Base-by-base conservation (phyloP, 306 rosid species). In the Dalbergia cochinchinensis region DNA sequence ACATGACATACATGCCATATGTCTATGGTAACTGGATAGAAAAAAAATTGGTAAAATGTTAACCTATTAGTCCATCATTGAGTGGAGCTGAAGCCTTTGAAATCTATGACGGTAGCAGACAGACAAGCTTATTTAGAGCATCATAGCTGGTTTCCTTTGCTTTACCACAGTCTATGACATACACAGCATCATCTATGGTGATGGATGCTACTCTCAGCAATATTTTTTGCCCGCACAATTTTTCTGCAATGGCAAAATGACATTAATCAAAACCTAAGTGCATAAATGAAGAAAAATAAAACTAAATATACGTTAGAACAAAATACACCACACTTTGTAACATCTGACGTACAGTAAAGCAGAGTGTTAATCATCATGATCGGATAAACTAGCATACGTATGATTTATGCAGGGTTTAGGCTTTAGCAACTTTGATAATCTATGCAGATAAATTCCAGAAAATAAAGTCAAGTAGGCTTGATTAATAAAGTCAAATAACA, bases 141-240 rank as follows among this genome's bases (percentile, higher is more conserved):
- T 94, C 99, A 85, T 94, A 94, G 82, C 97, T 94, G 62, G 97
- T 94, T 84, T 94, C 99, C 85, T 94, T 94, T 78, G 99, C 99
- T 85, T 94, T 94, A 82, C 99, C 99, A 83, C 97, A 91, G 85
- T 94, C 99, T 78, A 94, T 77, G 85, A 94, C 99, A 83, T 85
- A 89, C 63, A 94, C 97, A 82, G 92, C 92, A 50, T 94, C 99
- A 84, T 94, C 99, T 83, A 94, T 89, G 73, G 99, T 94, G 31
- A 26, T 26, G 3, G 85, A 94, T 92, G 85, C 99, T 94, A 79
- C 97, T 94, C 91, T 94, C 99, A 11, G 99, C 99, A 86, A 94
- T 92, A 83, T 94, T 94, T 58, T 94, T 44, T 44, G 99, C 97
- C 33, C 92, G 88, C 77, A 92, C 99, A 88, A 94, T 90, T 90